Percentiles rank a stretch among this genome's conserved stretches.
Conservation (phyloP, 768 basidiomycete genomes). For the Pleurotus giganteus region DNA sequence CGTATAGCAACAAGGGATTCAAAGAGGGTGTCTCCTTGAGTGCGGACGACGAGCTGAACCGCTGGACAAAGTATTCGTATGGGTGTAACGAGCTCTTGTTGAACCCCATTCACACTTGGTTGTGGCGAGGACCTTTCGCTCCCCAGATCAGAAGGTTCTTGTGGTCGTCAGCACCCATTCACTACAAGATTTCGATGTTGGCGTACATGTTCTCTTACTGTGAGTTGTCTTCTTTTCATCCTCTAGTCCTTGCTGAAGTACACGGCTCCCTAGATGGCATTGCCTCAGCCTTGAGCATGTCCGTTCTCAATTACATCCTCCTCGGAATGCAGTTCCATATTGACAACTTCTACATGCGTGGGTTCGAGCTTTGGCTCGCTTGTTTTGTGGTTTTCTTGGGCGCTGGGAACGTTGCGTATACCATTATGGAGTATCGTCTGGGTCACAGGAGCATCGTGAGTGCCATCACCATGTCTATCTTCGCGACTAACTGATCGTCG, state of each 20-base stretch:
- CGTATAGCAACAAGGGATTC: conserved; percentile 81
- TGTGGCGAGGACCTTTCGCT: conserved; percentile 75
- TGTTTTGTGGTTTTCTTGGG: conserved; percentile 79
- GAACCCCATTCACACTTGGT: conserved; percentile 80
- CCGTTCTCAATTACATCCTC: conserved; percentile 69
- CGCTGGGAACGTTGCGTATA: conserved; percentile 71
- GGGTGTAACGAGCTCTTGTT: conserved; percentile 80
- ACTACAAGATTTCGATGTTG: conserved; percentile 84
- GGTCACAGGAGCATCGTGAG: conserved; percentile 58
- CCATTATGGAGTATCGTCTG: conserved; percentile 74
- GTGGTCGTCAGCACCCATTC: conserved; percentile 73
- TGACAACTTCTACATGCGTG: conserved; percentile 75
- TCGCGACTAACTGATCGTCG: conserved; percentile 9
- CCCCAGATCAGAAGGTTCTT: conserved; percentile 69
- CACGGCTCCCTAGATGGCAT: conserved; percentile 46
- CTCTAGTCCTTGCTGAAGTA: conserved; percentile 9
- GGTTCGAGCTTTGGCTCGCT: conserved; percentile 78
- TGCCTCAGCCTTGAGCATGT: conserved; percentile 64
- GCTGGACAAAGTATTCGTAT: conserved; percentile 83
- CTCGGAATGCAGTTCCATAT: conserved; percentile 69
- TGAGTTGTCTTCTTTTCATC: conserved; percentile 20
- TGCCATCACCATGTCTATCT: conserved; percentile 69
- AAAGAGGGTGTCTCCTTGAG: conserved; percentile 89
- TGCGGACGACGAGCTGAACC: conserved; percentile 82
- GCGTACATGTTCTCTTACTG: conserved; percentile 56